Evolutionary conservation across 306 rosid genomes (phyloP), one percentile per base, ranked within the genome.

Genomic region (Abrus precatorius): DNA sequence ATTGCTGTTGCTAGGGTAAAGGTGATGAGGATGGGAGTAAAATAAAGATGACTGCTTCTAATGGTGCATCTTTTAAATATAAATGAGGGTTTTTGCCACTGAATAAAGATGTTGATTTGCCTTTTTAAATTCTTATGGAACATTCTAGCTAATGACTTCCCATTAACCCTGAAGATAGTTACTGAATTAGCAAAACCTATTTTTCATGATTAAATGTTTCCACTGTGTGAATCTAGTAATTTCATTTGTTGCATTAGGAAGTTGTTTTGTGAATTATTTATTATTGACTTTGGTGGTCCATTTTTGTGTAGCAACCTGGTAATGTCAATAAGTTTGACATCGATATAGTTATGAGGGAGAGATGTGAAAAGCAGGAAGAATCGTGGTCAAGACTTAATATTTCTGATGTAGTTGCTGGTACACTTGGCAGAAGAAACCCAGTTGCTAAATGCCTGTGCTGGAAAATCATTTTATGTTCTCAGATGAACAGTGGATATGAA

Each of bases 381-480:
- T 95, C 98, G 45, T 78, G 85, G 91, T 90, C 94, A 61, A 85
- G 86, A 74, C 89, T 93, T 75, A 88, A 93, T 87, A 91, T 95
- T 82, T 93, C 99, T 49, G 90, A 90, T 53, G 85, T 87, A 67
- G 83, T 86, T 76, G 94, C 80, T 2, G 88, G 59, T 80, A 87
- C 69, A 70, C 84, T 95, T 20, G 76, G 89, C 86, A 56, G 86
- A 79, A 90, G 87, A 90, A 90, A 93, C 64, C 84, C 88, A 29
- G 87, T 85, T 36, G 87, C 83, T 54, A 85, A 86, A 83, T 91
- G 97, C 84, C 74, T 95, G 64, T 90, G 97, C 86, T 95, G 99
- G 99, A 95, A 95, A 86, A 69, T 91, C 61, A 60, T 90, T 78
- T 44, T 95, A 44, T 89, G 91, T 81, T 82, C 94, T 72, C 95